These are phyloP conservation scores for Micractinium sp. DNA, from an alignment of 139 green algal genomes.

Conservation along the genomic window DNA sequence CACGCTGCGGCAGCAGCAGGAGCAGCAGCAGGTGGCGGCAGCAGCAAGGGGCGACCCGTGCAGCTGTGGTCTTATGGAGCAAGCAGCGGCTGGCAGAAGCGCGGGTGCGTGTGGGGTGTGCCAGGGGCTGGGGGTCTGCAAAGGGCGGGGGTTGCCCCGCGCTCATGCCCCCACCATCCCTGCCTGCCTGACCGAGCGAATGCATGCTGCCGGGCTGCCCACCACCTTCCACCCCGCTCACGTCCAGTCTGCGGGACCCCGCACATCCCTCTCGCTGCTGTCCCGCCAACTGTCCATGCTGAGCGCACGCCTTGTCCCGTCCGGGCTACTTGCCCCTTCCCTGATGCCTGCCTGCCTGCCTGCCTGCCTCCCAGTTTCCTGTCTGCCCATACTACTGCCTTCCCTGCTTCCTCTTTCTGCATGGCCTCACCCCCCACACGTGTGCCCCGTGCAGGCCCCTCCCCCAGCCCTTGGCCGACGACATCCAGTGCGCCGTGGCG, in stretches of 20 bases:
- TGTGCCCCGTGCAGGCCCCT: not conserved
- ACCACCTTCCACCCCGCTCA: not conserved
- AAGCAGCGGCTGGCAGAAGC: slow-evolving; percentile 5
- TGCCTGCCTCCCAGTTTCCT: not conserved
- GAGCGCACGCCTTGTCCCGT: no score
- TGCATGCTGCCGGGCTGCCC: not conserved
- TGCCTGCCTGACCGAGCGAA: no score
- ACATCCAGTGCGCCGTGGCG: slow-evolving; percentile 13
- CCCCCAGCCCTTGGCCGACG: slow-evolving; percentile 14
- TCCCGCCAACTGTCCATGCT: no score
- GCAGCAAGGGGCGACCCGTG: not conserved
- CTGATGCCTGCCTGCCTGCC: not conserved
- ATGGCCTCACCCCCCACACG: not conserved
- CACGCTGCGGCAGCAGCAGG: not conserved
- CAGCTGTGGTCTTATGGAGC: slow-evolving; percentile 9
- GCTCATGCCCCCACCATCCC: no score
- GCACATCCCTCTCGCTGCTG: no score
- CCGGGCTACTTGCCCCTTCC: no score
- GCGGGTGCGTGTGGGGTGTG: not conserved
- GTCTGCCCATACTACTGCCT: no score
- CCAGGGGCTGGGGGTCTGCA: no score
- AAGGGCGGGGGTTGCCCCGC: no score
- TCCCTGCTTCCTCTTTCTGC: not conserved
- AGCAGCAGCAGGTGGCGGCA: not conserved
- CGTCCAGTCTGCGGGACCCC: no score